These are phyloP conservation scores for Pharus latifolius DNA, from an alignment of 176 grass and related monocot genomes.

Conservation along the genomic window DNA sequence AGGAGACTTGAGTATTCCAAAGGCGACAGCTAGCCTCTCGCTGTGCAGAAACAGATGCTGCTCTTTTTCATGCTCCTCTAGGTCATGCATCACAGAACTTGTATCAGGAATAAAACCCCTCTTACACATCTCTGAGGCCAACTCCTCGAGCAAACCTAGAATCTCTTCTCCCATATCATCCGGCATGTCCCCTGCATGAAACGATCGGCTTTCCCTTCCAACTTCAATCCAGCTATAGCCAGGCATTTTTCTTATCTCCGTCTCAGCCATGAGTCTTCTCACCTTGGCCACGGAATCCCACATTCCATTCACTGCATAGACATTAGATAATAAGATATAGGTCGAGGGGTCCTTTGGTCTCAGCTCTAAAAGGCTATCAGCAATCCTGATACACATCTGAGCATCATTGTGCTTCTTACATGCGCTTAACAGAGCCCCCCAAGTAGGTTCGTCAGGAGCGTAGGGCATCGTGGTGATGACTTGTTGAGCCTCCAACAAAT, in stretches of 20 bases:
- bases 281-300: slow-evolving; percentile 61
- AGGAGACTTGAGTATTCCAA: slow-evolving; percentile 60
- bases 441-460: slow-evolving; percentile 63
- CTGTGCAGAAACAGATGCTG: slow-evolving; percentile 78
- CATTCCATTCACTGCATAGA: slow-evolving; percentile 57
- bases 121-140: slow-evolving; percentile 46
- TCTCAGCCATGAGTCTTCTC: slow-evolving; percentile 50
- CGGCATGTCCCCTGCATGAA: slow-evolving; percentile 62
- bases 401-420: slow-evolving; percentile 72
- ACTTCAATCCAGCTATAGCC: slow-evolving; percentile 74
- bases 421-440: slow-evolving; percentile 60
- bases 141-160: slow-evolving; percentile 39
- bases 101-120: slow-evolving; percentile 85
- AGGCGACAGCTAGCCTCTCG: slow-evolving; percentile 79
- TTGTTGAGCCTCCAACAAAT: slow-evolving; percentile 71
- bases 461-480: slow-evolving; percentile 61
- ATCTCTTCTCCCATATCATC: slow-evolving; percentile 50
- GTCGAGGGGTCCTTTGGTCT: slow-evolving; percentile 70
- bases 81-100: slow-evolving; percentile 81
- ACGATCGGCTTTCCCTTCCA: slow-evolving; percentile 47
- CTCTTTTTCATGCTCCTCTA: slow-evolving; percentile 90
- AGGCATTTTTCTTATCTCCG: slow-evolving; percentile 54
- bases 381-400: slow-evolving; percentile 55
- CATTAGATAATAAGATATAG: slow-evolving; percentile 81
- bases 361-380: slow-evolving; percentile 49